phyloP scores from a whole-genome alignment of 148 eudicot genomes.

The Fallopia convolvulus region DNA sequence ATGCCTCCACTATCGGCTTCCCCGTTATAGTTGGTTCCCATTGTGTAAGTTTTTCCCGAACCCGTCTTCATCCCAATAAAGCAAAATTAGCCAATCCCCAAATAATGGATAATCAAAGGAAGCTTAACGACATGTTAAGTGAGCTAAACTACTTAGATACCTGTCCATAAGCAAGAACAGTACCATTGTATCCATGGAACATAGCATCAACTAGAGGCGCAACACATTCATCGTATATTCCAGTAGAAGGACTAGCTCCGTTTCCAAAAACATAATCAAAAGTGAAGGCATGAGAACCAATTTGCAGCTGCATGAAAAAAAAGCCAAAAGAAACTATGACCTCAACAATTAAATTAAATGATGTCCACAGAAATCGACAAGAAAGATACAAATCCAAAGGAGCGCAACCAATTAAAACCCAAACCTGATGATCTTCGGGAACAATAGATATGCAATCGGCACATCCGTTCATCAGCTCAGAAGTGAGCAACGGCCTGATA shows the following conservation, averaged over 20 bases:
- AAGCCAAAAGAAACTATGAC: too few species aligned
- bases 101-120: too few species aligned
- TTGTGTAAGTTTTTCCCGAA: constrained; percentile 93
- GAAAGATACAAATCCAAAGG: too few species aligned
- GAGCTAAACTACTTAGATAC: constrained; percentile 18
- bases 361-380: too few species aligned
- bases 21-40: constrained; percentile 92
- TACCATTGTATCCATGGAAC: constrained; percentile 73
- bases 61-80: constrained; percentile 48
- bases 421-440: constrained; percentile 69
- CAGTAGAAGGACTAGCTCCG: constrained; percentile 32
- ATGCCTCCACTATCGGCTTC: constrained; percentile 48
- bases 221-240: constrained; percentile 62
- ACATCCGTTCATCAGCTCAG: constrained; percentile 67
- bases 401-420: neutral
- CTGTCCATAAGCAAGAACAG: constrained; percentile 90
- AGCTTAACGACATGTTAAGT: too few species aligned
- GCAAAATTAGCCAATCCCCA: too few species aligned
- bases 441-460: constrained; percentile 55
- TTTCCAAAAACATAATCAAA: constrained; percentile 70
- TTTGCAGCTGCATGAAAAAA: constrained; percentile 46
- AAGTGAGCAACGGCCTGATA: constrained; percentile 57
- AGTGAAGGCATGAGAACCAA: constrained; percentile 69
- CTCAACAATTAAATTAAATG: too few species aligned
- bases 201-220: constrained; percentile 68